Evolutionary conservation across 768 basidiomycete species (phyloP).

Genomic region (Tylopilus balloui): DNA sequence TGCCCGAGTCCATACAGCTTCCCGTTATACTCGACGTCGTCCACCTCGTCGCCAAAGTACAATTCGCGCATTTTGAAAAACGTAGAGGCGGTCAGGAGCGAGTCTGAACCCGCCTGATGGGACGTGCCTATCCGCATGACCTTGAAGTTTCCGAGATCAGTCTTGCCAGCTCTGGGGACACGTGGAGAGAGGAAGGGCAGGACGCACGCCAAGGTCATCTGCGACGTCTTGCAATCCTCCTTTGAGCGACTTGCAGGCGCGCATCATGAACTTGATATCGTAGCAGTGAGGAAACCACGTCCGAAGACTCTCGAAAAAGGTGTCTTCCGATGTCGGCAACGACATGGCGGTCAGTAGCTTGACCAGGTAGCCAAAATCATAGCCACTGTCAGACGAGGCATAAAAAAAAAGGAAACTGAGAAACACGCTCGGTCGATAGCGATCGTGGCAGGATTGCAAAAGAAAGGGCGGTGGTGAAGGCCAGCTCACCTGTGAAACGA

Average conservation of each 20-base stretch:
- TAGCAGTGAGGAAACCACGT: conserved; percentile 97
- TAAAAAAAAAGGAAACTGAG: not conserved
- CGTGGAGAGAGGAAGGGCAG: not conserved
- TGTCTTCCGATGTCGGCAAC: conserved; percentile 82
- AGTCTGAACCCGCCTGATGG: conserved; percentile 97
- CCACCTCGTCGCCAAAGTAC: conserved; percentile 88
- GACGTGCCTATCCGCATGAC: conserved; percentile 85
- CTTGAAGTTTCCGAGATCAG: conserved; percentile 36
- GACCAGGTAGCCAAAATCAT: conserved; percentile 98
- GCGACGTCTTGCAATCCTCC: conserved; percentile 95
- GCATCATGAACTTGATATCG: conserved; percentile 97
- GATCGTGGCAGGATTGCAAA: not conserved
- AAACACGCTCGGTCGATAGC: not conserved
- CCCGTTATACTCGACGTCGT: conserved; percentile 77
- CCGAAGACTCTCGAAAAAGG: conserved; percentile 81
- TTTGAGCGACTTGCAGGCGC: conserved; percentile 71
- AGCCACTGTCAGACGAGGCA: conserved; percentile 59
- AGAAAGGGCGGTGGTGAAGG: not conserved
- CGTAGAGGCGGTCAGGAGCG: conserved; percentile 84
- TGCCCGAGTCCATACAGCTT: conserved; percentile 82
- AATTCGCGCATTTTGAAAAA: conserved; percentile 95
- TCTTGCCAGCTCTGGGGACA: not conserved
- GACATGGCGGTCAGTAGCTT: conserved; percentile 86
- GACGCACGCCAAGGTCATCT: conserved; percentile 85
- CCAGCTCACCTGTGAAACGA: conserved; percentile 87